Evolutionary conservation across 345 rosid species (phyloP).

Genomic region (Corchorus olitorius): DNA sequence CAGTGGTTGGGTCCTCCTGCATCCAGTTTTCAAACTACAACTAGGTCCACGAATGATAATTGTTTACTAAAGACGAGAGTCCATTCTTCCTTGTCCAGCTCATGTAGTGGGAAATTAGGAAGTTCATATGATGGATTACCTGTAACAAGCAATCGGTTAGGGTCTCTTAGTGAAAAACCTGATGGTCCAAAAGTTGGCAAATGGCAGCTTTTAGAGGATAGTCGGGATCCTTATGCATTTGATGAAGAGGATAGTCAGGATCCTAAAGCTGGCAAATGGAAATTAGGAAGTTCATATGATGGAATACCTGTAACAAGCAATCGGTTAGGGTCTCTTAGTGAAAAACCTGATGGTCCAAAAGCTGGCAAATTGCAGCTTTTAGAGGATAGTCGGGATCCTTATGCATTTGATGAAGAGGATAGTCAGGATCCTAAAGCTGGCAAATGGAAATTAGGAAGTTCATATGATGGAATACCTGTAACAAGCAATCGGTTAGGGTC

Average conservation of each 20-base stretch:
- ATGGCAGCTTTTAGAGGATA: conserved; percentile 44
- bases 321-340: conserved; percentile 41
- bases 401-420: conserved; percentile 77
- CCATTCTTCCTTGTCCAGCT: conserved; percentile 53
- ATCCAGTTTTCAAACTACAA: conserved; percentile 51
- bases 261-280: conserved; percentile 10
- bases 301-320: conserved; percentile 39
- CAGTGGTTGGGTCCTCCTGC: conserved; percentile 41
- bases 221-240: conserved; percentile 85
- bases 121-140: conserved; percentile 40
- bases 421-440: too few species aligned
- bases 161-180: conserved; percentile 39
- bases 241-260: conserved; percentile 53
- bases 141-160: conserved; percentile 40
- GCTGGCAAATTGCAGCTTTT: conserved; percentile 33
- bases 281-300: conserved; percentile 41
- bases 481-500: conserved; percentile 43
- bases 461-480: conserved; percentile 39
- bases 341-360: conserved; percentile 37
- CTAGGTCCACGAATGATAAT: conserved; percentile 43
- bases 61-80: conserved; percentile 43
- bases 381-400: conserved; percentile 76
- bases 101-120: conserved; percentile 49
- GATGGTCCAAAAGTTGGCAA: conserved; percentile 33
- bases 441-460: conserved; percentile 38